Base-by-base conservation (phyloP, 2,329 filamentous ascomycete genomes). In the Ploettnerulaceae sp. region DNA sequence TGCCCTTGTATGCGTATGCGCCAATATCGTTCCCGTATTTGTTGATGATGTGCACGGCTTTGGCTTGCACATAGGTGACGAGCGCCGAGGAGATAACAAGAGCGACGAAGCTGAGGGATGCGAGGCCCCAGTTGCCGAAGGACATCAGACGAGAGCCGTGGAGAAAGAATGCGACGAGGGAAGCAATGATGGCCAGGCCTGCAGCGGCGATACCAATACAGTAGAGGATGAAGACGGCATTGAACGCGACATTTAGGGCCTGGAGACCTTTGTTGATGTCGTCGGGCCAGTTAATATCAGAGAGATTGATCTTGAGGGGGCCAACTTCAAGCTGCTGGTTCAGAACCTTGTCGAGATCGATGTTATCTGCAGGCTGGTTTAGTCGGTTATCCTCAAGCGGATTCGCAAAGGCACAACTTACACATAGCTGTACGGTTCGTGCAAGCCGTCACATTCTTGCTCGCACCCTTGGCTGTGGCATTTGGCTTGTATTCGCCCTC, bases 1-100 rank as follows among this genome's bases (percentile, higher is more conserved):
- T 63, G 0, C 80, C 79, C 48, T 68, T 70, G 17, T 67, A 61
- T 1, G 63, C 63, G 28, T 61, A 60, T 1, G 62, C 26, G 2
- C 63, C 62, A 11, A 65, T 56, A 4, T 57, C 54, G 21, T 64
- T 60, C 0, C 61, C 61, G 24, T 59, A 58, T 25, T 64, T 59
- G 7, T 65, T 36, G 73, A 83, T 70, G 0, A 74, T 57, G 14
- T 72, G 56, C 2, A 69, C 64, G 3, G 71, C 76, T 61, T 80
- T 77, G 45, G 73, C 69, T 8, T 73, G 71, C 4, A 81, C 64
- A 14, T 84, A 82, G 0, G 77, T 85, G 20, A 81, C 77, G 18
- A 90, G 83, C 56, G 88, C 88, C 15, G 85, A 90, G 37, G 84
- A 81, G 42, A 82, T 81, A 3, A 84, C 84, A 57, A 84, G 74